Evolutionary conservation across 345 rosid species (phyloP).

Genomic region (Moringa oleifera): DNA sequence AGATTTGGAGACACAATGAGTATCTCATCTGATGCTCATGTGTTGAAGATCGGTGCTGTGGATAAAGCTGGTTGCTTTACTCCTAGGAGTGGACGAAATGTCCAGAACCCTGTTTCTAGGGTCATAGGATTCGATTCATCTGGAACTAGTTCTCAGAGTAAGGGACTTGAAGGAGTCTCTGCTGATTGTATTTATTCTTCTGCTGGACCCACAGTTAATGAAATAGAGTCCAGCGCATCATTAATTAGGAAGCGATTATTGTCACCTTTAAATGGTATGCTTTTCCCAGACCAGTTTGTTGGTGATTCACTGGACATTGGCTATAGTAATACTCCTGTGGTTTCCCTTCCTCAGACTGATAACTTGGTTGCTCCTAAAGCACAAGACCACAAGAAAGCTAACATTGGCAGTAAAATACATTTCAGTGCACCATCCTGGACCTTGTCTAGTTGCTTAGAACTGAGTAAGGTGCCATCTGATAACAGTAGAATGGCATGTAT

Average conservation of each 20-base stretch:
- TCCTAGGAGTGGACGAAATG: conserved; percentile 28
- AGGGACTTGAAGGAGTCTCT: conserved; percentile 29
- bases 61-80: conserved; percentile 30
- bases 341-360: conserved; percentile 25
- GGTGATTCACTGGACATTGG: conserved; percentile 61
- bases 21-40: conserved; percentile 40
- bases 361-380: conserved; percentile 23
- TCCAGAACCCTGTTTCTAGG: conserved; percentile 54
- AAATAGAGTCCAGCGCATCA: conserved; percentile 45
- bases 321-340: conserved; percentile 31
- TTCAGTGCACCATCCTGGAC: conserved; percentile 30
- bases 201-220: conserved; percentile 25
- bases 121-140: conserved; percentile 73
- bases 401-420: conserved; percentile 36
- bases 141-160: conserved; percentile 25
- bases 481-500: conserved; percentile 30
- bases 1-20: conserved; percentile 25
- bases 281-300: conserved; percentile 46
- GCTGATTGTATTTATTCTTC: conserved; percentile 25
- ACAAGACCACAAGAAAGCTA: conserved; percentile 57
- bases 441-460: conserved; percentile 42
- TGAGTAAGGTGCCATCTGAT: conserved; percentile 27
- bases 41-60: conserved; percentile 31
- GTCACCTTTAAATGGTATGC: conserved; percentile 63
- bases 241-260: conserved; percentile 61